Conservation (phyloP, 345 rosid genomes). For the Euclidium syriacum region DNA sequence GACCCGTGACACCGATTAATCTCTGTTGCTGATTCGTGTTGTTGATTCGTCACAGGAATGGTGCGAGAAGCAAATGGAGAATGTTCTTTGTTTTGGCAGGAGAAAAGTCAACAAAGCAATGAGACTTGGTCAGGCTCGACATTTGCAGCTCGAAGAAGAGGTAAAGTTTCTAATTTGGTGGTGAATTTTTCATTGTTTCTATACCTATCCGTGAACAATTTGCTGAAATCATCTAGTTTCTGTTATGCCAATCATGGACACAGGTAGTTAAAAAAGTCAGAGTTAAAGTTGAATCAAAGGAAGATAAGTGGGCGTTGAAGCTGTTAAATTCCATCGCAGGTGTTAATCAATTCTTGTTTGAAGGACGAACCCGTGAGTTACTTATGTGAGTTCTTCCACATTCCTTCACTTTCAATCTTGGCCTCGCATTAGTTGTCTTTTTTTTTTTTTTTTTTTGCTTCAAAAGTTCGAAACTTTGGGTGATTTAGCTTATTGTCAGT, state of each 20-base stretch:
- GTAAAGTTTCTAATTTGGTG: conserved; percentile 26
- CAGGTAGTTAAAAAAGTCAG: conserved; percentile 52
- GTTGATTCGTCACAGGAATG: conserved; percentile 49
- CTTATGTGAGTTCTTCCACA: conserved; percentile 52
- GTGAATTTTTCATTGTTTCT: background rate
- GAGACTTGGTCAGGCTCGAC: conserved; percentile 74
- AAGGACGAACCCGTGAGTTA: conserved; percentile 81
- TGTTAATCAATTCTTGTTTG: conserved; percentile 55
- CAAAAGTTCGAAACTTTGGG: background rate
- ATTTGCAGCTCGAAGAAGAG: conserved; percentile 67
- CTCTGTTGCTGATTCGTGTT: background rate
- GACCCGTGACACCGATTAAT: background rate
- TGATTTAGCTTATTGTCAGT: background rate
- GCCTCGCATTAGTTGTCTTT: background rate
- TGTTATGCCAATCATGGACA: background rate
- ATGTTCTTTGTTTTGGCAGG: conserved; percentile 39
- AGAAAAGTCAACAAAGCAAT: conserved; percentile 49
- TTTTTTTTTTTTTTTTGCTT: background rate
- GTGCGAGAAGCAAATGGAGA: conserved; percentile 87
- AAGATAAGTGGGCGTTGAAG: conserved; percentile 76
- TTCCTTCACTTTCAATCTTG: background rate
- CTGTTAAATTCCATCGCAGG: conserved; percentile 58
- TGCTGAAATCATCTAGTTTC: background rate
- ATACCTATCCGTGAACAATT: background rate
- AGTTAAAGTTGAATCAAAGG: conserved; percentile 42